Base-by-base conservation (phyloP, 2,329 filamentous ascomycete genomes). In the Cladophialophora chaetospira region DNA sequence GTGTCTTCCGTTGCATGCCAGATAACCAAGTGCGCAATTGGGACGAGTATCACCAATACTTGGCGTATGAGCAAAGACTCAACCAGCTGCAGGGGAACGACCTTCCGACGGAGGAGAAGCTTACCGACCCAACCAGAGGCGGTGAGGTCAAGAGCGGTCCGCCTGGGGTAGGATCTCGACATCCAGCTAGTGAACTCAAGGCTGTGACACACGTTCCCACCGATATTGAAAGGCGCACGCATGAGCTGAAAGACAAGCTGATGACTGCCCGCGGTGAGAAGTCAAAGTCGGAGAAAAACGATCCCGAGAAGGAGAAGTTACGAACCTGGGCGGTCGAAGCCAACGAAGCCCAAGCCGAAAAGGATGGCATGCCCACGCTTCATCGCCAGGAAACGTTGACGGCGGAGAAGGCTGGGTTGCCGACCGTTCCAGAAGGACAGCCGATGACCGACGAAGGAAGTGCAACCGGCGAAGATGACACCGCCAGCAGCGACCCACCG, bases 1-100 rank as follows among this genome's bases (percentile, higher is more conserved):
- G 88, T 60, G 93, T 99, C 6, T 99, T 99, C 77, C 86, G 92
- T 44, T 97, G 92, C 73, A 95, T 96, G 89, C 94, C 94, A 1
- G 94, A 99, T 71, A 97, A 87, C 49, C 91, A 97, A 69, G 94
- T 96, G 23, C 87, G 85, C 62, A 93, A 88, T 40, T 99, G 94
- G 94, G 86, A 88, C 64, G 89, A 96, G 62, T 99, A 99, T 73
- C 88, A 89, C 62, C 88, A 95, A 64, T 96, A 88, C 68, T 80
- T 83, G 52, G 81, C 85, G 3, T 97, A 97, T 70, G 81, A 82
- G 15, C 85, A 88, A 64, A 83, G 86, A 43, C 97, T 99, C 77
- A 82, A 83, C 54, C 86, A 88, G 65, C 73, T 82, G 66, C 72
- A 89, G 77, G 87, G 70, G 65, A 77, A 70, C 71, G 80, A 70